Evolutionary conservation across 768 basidiomycete genomes (phyloP), one percentile per base, ranked within the genome.

Genomic region (Symmetrospora coprosmae): DNA sequence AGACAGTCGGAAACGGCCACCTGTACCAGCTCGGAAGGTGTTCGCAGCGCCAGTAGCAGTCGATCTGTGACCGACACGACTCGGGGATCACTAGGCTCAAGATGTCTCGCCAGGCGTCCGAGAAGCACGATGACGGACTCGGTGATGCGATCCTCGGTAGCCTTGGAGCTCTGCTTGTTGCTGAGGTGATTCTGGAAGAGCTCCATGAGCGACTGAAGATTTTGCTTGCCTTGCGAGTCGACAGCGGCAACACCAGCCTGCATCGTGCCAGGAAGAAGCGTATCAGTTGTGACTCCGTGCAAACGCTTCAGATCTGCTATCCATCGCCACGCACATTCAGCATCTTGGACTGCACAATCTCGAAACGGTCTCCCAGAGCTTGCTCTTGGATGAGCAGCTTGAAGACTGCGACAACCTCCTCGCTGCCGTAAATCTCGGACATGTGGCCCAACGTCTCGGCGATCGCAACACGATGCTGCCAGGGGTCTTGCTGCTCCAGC

Each of bases 1-100:
- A 99, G 76, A 74, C 92, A 97, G 61, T 96, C 94, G 0, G 91
- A 87, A 1, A 97, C 89, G 7, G 94, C 91, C 43, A 87, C 83
- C 71, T 97, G 92, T 0, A 99, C 94, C 69, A 91, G 84, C 71
- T 99, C 94, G 2, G 90, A 81, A 0, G 92, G 94, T 0, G 91
- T 97, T 72, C 84, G 85, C 60, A 99, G 76, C 1, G 92, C 87
- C 31, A 86, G 86, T 7, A 92, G 81, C 19, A 97, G 76, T 9
- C 89, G 77, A 63, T 87, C 82, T 8, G 96, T 84, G 63, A 96
- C 86, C 11, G 74, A 72, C 0, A 86, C 84, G 40, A 94, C 81
- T 1, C 90, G 83, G 4, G 76, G 64, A 71, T 96, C 90, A 0
- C 80, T 78, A 2, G 81, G 73, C 48, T 86, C 81, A 41, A 99